phyloP scores from a whole-genome alignment of 2,329 filamentous ascomycete genomes.

The Ustulina deusta region DNA sequence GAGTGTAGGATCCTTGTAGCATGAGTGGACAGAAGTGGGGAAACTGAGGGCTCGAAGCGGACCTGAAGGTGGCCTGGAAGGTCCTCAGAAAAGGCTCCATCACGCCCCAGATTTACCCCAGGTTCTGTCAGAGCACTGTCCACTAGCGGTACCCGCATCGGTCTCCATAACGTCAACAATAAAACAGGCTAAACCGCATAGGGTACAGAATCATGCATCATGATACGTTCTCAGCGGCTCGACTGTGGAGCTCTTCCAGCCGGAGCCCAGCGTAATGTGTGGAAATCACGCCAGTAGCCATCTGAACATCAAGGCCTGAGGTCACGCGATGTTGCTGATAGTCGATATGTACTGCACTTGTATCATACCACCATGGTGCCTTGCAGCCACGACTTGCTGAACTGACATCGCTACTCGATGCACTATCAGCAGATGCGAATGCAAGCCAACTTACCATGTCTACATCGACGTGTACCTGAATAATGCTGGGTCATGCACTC shows the following conservation, averaged over 20 bases:
- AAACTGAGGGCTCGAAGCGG: not conserved
- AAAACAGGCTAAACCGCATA: conserved; percentile 34
- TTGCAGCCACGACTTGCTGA: conserved; percentile 1
- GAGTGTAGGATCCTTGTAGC: not conserved
- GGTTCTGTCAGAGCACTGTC: conserved; percentile 35
- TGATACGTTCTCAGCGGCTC: conserved; percentile 36
- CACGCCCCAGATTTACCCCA: conserved; percentile 46
- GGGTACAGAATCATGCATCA: conserved; percentile 39
- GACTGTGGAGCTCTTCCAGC: conserved; percentile 23
- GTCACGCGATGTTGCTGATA: conserved; percentile 47
- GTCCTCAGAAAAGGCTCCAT: conserved; percentile 25
- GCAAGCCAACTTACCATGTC: not conserved
- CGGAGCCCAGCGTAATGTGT: conserved; percentile 29
- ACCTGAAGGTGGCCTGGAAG: conserved; percentile 7
- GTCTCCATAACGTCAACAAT: conserved; percentile 19
- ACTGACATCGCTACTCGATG: conserved; percentile 3
- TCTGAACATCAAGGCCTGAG: conserved; percentile 40
- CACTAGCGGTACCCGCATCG: conserved; percentile 4
- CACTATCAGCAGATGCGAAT: conserved; percentile 14
- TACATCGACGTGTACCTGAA: not conserved
- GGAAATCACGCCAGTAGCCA: conserved; percentile 46
- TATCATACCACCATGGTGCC: conserved; percentile 34
- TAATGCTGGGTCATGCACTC: not conserved
- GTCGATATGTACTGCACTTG: conserved; percentile 36
- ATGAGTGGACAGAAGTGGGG: not conserved